Evolutionary conservation across 2,329 filamentous ascomycete genomes (phyloP), one percentile per base, ranked within the genome.

Genomic region (Apiospora phragmitis): DNA sequence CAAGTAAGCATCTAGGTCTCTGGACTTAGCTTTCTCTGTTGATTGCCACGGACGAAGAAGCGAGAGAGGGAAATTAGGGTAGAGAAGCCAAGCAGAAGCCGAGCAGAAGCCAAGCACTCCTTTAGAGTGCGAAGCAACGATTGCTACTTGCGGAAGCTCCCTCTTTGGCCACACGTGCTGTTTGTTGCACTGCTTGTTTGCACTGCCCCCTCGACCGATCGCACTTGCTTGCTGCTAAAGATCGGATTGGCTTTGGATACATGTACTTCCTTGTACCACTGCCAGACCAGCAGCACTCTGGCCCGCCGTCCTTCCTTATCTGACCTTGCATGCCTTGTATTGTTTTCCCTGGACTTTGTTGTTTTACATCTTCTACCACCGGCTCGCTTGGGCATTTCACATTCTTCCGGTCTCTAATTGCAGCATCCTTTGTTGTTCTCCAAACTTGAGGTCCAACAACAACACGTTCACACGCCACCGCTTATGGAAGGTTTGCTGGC

Each of bases 161-260:
- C 51, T 35, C 29, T 35, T 32, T n/a, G 29, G 11, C 51, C 18
- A 21, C 29, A 21, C 29, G 29, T 59, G 51, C 1, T 62, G 55
- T 38, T 62, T 24, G 55, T 62, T 38, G 51, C 26, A 59, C 51
- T 32, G 32, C 55, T 38, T n/a, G 16, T 32, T 59, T 55, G 51
- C 51, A 59, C 51, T 59, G 51, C 51, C 51, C 51, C 51, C 51
- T 59, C 51, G 51, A 59, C 55, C 29, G 55, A 62, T 62, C 55
- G 55, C 9, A 38, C 29, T 38, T n/a, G 18, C 43, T 38, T 38
- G 32, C 32, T 62, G 55, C 55, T 62, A 62, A 21, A 62, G 55
- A 62, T 62, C 55, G 55, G 55, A 62, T 62, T 35, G 29, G 26
- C 9, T 32, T 35, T 21, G 3, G 26, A 18, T 59, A 16, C 12